These are phyloP conservation scores for Geotrichum klebahnii DNA, from an alignment of 1,139 yeast species.

Conservation along the genomic window DNA sequence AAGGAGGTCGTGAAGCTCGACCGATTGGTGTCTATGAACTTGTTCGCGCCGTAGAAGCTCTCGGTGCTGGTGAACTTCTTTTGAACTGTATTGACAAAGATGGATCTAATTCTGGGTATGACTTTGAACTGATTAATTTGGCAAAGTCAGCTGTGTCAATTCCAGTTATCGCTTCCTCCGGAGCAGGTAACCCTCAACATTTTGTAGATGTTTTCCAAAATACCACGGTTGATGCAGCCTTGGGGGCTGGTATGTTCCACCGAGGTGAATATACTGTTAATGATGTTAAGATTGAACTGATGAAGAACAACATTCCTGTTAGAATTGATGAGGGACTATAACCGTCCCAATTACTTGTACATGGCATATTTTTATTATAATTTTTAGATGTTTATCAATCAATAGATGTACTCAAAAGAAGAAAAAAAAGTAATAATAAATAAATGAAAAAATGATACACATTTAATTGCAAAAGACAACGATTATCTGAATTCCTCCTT, in stretches of 20 bases:
- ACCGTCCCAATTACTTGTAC: background rate
- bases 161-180: constrained; percentile 95
- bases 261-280: constrained; percentile 85
- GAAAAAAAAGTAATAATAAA: background rate
- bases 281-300: constrained; percentile 59
- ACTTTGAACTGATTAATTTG: constrained; percentile 73
- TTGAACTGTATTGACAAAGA: constrained; percentile 93
- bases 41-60: constrained; percentile 78
- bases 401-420: background rate
- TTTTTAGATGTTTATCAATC: background rate
- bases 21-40: constrained; percentile 90
- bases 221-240: constrained; percentile 88
- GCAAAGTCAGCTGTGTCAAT: constrained; percentile 71
- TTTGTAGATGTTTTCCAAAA: constrained; percentile 78
- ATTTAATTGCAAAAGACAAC: too few species aligned
- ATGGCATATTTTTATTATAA: background rate
- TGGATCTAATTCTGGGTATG: constrained; percentile 90
- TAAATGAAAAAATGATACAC: background rate
- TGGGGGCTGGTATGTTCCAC: constrained; percentile 98
- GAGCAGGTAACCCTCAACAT: constrained; percentile 91
- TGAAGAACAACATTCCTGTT: constrained; percentile 18
- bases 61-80: constrained; percentile 95
- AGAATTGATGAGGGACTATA: constrained; percentile 14
- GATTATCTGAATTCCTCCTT: constrained; percentile 51
- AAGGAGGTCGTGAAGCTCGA: constrained; percentile 88